These are phyloP conservation scores for Phytopythium delawarense DNA, from an alignment of 352 stramenopile genomes.

Conservation along the genomic window DNA sequence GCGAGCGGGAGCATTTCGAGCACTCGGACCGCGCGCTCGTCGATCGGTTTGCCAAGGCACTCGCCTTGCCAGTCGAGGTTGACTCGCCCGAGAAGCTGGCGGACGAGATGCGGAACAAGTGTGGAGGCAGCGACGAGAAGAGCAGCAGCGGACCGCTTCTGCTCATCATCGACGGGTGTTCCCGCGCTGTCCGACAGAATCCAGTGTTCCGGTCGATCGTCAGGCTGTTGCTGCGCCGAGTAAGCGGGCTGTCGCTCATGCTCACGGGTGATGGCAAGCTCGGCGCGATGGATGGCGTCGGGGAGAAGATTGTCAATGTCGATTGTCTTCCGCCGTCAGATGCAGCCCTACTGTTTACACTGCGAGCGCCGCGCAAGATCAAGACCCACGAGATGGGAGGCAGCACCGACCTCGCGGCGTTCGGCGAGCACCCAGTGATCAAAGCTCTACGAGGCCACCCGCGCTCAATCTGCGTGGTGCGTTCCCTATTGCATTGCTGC, in stretches of 20 bases:
- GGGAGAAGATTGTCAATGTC: constrained; percentile 72
- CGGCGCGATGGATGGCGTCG: constrained; percentile 72
- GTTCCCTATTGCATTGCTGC: not conserved
- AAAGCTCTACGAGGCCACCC: constrained; percentile 57
- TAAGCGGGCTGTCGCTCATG: constrained; percentile 56
- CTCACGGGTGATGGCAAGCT: constrained; percentile 72
- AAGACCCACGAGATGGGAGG: constrained; percentile 78
- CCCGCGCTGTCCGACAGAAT: constrained; percentile 40
- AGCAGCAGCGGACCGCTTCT: constrained; percentile 33
- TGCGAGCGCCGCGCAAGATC: constrained; percentile 69
- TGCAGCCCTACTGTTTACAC: constrained; percentile 68
- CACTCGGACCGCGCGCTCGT: constrained; percentile 6
- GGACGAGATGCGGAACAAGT: constrained; percentile 47
- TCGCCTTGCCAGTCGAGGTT: constrained; percentile 23
- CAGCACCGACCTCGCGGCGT: constrained; percentile 48
- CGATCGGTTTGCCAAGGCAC: constrained; percentile 33
- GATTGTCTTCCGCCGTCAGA: constrained; percentile 60
- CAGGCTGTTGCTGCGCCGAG: constrained; percentile 51
- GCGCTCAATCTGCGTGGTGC: constrained; percentile 66
- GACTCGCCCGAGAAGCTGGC: constrained; percentile 39
- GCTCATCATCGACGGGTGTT: constrained; percentile 78
- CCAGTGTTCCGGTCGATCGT: constrained; percentile 41
- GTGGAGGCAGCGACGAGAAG: constrained; percentile 12
- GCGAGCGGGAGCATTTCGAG: constrained; percentile 9
- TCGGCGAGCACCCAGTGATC: constrained; percentile 65